Base-by-base conservation (phyloP, 768 basidiomycete genomes). In the Kondoa malvinella region DNA sequence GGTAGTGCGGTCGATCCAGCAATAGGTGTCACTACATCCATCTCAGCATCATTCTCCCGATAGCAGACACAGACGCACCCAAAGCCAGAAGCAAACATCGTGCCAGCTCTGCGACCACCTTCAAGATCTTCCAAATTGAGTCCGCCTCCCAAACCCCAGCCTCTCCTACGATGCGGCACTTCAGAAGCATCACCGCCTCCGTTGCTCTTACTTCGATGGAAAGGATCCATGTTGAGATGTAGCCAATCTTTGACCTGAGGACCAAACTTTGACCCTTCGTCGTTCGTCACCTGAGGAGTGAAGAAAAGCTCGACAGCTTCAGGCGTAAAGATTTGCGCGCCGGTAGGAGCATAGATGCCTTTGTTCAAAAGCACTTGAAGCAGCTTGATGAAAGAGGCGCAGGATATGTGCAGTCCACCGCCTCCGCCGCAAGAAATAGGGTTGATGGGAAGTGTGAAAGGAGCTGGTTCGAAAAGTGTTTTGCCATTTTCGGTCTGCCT, bases 31-130 rank as follows among this genome's bases (percentile, higher is more conserved):
- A 21, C 65, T 66, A 61, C 16, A 21, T 16, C 21, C 16, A 57
- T 12, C 12, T 25, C 25, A 16, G 57, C 56, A 65, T 61, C 56
- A 25, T 8, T 64, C 4, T 65, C 4, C 8, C 40, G 21, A 50
- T 8, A 50, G 40, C 40, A 50, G 8, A 8, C 12, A 50, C 40
- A 8, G 17, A 66, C 65, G 17, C 27, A 66, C 65, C 65, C 65
- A 66, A 66, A 66, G 4, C 65, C 65, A 66, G 65, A 66, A 21
- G 4, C 65, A 26, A 8, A 66, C n/a, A 66, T 12, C 3, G 65
- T 66, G n/a, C 65, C 65, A 64, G 65, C 50, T 66, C 29, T 61
- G 3, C 65, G 57, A 61, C 65, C 65, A 14, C 65, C 56, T 26
- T 57, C 17, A 12, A 66, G 12, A 62, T 66, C 65, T 25, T 66